Conservation (phyloP, 228 moss, liverwort and hornwort species). For the Sphagnum fallax region DNA sequence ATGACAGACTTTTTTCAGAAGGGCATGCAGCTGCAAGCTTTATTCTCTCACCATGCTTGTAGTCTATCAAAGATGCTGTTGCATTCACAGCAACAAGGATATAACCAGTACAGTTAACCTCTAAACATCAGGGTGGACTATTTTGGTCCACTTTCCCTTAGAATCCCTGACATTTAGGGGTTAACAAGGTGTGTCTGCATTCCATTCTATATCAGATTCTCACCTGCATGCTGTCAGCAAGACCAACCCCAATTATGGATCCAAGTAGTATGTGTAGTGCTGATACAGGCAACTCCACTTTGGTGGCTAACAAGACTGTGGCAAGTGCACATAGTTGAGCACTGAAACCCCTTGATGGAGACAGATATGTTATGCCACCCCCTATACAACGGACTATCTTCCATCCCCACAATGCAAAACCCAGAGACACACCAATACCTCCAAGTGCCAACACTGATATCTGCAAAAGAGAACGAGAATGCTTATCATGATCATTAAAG, state of each 20-base stretch:
- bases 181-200: too few relatives aligned
- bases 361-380: constrained; percentile 20
- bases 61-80: too few relatives aligned
- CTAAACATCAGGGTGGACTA: too few relatives aligned
- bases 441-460: constrained; percentile 9
- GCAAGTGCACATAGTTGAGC: constrained; percentile 23
- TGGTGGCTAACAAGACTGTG: constrained; percentile 13
- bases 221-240: constrained; percentile 16
- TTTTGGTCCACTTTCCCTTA: too few relatives aligned
- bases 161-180: too few relatives aligned
- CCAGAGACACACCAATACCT: constrained; percentile 12
- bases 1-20: too few relatives aligned
- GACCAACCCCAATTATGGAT: constrained; percentile 19
- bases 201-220: too few relatives aligned
- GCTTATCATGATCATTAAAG: not conserved
- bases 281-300: constrained; percentile 13
- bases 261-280: constrained; percentile 21
- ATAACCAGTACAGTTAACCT: too few relatives aligned
- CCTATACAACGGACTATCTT: constrained; percentile 22
- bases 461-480: not conserved
- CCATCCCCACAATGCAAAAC: constrained; percentile 22
- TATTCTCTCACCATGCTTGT: not conserved
- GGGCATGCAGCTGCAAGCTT: not conserved
- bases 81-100: too few relatives aligned
- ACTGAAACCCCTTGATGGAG: constrained; percentile 24